Base-by-base conservation (phyloP, 2,329 filamentous ascomycete species). In the Metarhizium sp. region DNA sequence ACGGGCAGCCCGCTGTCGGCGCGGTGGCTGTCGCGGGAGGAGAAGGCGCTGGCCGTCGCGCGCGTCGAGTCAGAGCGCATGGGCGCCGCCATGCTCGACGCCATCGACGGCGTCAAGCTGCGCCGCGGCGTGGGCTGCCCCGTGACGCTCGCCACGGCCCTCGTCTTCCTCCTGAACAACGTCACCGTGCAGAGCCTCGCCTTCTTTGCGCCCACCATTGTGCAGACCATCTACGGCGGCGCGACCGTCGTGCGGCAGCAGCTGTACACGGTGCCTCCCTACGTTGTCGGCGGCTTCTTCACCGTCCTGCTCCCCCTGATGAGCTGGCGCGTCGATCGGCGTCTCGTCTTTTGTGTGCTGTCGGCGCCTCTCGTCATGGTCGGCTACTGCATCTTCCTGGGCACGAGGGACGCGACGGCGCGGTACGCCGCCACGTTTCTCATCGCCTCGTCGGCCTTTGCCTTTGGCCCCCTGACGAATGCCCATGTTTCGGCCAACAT, bases 371-470 rank as follows among this genome's bases (percentile, higher is more conserved):
- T 88, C 6, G 80, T 85, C 60, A 88, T 90, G 77, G 65, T 78
- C 4, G 86, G 86, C 0, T 89, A 88, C 67, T 80, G 81, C 65
- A 84, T 89, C 77, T 89, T 88, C 69, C 72, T 89, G 8, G 34
- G 34, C 1, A 84, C 81, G 5, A 78, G 74, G 13, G 68, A 67
- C 3, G 65, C 79, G 51, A 74, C 0, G 69, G 79, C 82, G 2
- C 79, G 85, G 18, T 90, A 90, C 64, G 86, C 78, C 0, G 87
- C 85, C 0, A 86, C 84, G 0, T 90, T 90, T 69, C 68, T 90
- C 55, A 83, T 88, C 55, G 80, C 85, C 1, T 75, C 75, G 7
- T 85, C 84, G 0, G 79, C 81, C 4, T 89, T 87, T 62, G 69
- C 79, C 2, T 78, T 82, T 49, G 86, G 85, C 0, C 76, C 85